A percentile compares a stretch with the other conserved stretches of the same genome.
Conservation (phyloP, 345 rosid species). For the Dipteronia dyeriana region DNA sequence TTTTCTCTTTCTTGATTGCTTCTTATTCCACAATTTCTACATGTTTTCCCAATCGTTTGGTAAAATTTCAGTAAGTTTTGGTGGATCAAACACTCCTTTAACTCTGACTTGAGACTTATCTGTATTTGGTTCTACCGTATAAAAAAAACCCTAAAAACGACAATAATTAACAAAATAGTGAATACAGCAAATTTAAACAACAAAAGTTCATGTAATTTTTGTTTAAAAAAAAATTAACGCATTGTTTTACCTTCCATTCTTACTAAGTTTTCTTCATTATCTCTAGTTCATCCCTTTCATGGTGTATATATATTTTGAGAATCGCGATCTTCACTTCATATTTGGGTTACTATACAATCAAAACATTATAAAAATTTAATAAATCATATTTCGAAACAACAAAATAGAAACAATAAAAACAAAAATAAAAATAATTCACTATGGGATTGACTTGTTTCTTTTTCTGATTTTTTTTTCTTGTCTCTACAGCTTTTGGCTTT, state of each 20-base stretch:
- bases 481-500: no score
- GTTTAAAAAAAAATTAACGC: no score
- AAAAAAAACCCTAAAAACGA: no score
- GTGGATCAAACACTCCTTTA: constrained; percentile 52
- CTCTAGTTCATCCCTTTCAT: constrained; percentile 60
- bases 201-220: neutral
- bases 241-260: constrained; percentile 50
- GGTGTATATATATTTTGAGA: constrained; percentile 60
- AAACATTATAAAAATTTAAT: neutral
- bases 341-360: constrained; percentile 10
- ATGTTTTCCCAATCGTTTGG: constrained; percentile 45
- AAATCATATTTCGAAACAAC: neutral
- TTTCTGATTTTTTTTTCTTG: neutral
- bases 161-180: no score
- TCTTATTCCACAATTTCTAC: constrained; percentile 44
- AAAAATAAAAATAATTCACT: neutral
- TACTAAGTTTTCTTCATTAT: constrained; percentile 40
- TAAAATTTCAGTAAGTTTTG: constrained; percentile 36
- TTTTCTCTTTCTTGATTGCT: constrained; percentile 14
- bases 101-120: no score
- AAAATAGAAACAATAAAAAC: neutral
- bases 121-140: no score
- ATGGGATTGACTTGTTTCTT: constrained; percentile 39
- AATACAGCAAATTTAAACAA: neutral
- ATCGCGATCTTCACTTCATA: constrained; percentile 35